These are phyloP conservation scores for Tuber borchii DNA, from an alignment of 495 filamentous ascomycete genomes.

Conservation along the genomic window DNA sequence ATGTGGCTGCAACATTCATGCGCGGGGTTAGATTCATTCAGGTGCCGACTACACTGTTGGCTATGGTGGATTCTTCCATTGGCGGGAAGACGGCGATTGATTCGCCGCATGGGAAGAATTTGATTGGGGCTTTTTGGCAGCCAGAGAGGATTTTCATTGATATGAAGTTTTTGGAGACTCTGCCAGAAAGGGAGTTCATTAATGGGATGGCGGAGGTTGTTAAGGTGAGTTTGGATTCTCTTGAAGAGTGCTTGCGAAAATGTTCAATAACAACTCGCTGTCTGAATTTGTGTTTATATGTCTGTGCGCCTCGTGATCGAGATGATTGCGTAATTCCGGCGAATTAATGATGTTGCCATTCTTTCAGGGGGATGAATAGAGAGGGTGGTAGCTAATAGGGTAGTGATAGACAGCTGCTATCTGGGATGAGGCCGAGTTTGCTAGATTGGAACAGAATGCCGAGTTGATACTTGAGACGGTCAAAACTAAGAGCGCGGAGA, in stretches of 20 bases:
- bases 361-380: background rate
- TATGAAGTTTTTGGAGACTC: constrained; percentile 80
- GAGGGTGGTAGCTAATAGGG: constrained; percentile 8
- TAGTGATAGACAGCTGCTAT: constrained; percentile 75
- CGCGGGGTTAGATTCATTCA: constrained; percentile 92
- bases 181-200: constrained; percentile 88
- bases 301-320: no score
- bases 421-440: constrained; percentile 83
- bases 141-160: constrained; percentile 90
- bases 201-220: constrained; percentile 99
- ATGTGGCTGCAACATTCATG: constrained; percentile 97
- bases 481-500: constrained; percentile 51
- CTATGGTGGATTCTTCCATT: constrained; percentile 98
- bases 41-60: constrained; percentile 85
- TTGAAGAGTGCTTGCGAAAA: no score
- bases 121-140: constrained; percentile 96
- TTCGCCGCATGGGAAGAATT: constrained; percentile 91
- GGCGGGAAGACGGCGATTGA: constrained; percentile 98
- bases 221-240: constrained; percentile 52
- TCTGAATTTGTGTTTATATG: no score
- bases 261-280: no score
- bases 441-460: constrained; percentile 74
- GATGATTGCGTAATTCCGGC: no score
- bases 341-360: no score
- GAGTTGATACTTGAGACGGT: constrained; percentile 65